Evolutionary conservation across 1,284 basidiomycete genomes (phyloP).

Genomic region (Somion occarium): DNA sequence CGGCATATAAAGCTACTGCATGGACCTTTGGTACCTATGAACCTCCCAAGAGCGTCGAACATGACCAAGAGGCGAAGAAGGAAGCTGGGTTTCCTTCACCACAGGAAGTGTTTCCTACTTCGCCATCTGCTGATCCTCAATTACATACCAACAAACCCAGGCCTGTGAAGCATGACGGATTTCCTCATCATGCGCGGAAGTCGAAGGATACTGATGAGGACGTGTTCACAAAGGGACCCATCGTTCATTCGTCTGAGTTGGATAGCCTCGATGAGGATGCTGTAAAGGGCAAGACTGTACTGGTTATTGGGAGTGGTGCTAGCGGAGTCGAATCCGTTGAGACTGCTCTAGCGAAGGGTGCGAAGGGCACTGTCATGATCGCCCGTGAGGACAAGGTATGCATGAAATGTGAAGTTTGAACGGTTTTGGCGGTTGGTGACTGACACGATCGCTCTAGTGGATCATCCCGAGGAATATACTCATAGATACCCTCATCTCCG

Average conservation of each 20-base stretch:
- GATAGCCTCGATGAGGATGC: constrained; percentile 33
- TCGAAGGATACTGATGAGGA: constrained; percentile 17
- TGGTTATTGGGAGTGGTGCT: constrained; percentile 55
- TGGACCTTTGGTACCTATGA: constrained; percentile 1
- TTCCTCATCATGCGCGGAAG: not conserved
- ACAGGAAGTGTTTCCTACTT: constrained; percentile 10
- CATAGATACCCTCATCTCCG: constrained; percentile 47
- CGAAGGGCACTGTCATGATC: constrained; percentile 41
- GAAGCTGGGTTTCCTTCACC: constrained; percentile 14
- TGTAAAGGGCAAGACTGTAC: constrained; percentile 42
- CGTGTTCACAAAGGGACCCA: constrained; percentile 32
- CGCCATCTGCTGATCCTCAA: constrained; percentile 8
- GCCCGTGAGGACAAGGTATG: constrained; percentile 35
- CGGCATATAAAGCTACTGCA: constrained; percentile 5
- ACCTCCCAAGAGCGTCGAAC: constrained; percentile 6
- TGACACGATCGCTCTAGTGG: constrained; percentile 32
- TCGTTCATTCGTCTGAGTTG: constrained; percentile 56
- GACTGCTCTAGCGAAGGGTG: constrained; percentile 41
- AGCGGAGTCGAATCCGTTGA: constrained; percentile 63
- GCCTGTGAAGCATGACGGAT: not conserved
- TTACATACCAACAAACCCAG: constrained; percentile 1
- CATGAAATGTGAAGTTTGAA: not conserved
- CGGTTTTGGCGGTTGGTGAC: not conserved
- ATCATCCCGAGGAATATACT: constrained; percentile 53
- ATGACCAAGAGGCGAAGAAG: constrained; percentile 13